phyloP scores from a whole-genome alignment of 2,329 filamentous ascomycete genomes.

The Erysiphe neolycopersici region DNA sequence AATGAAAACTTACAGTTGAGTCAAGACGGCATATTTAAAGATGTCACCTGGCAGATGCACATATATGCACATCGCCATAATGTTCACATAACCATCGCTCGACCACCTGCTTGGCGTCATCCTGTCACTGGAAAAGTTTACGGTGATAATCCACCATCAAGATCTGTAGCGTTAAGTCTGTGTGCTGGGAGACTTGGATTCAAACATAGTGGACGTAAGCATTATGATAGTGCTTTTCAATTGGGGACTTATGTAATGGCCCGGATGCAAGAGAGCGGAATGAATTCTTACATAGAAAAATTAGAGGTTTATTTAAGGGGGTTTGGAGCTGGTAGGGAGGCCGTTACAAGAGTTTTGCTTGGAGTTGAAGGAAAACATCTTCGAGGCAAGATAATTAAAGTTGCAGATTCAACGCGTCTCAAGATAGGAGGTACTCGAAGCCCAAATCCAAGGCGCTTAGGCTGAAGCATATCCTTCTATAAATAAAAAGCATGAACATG shows the following conservation, averaged over 20 bases:
- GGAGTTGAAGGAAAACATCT: constrained; percentile 59
- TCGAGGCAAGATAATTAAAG: constrained; percentile 45
- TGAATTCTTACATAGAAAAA: constrained; percentile 45
- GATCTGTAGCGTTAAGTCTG: constrained; percentile 27
- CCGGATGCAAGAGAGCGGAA: constrained; percentile 57
- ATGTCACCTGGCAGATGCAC: constrained; percentile 35
- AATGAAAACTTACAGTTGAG: neutral
- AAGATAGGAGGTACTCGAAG: constrained; percentile 93
- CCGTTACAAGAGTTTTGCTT: constrained; percentile 67
- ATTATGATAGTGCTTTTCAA: constrained; percentile 84
- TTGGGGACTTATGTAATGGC: constrained; percentile 60
- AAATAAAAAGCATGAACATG: too few species aligned
- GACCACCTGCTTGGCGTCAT: constrained; percentile 21
- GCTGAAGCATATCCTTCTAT: constrained; percentile 5
- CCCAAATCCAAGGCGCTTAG: constrained; percentile 54
- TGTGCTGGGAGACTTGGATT: constrained; percentile 82
- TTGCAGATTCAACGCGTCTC: constrained; percentile 65
- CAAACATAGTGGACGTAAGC: constrained; percentile 49
- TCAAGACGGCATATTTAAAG: neutral
- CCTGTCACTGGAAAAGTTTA: constrained; percentile 3
- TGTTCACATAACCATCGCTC: constrained; percentile 73
- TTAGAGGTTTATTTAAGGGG: constrained; percentile 64
- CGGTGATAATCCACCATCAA: constrained; percentile 1
- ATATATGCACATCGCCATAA: constrained; percentile 80
- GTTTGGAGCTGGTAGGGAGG: constrained; percentile 69